Percentiles rank a stretch among this genome's conserved stretches.
These are phyloP conservation scores for Colletotrichum sp. DNA, from an alignment of 2,329 filamentous ascomycete species.

Conservation along the genomic window DNA sequence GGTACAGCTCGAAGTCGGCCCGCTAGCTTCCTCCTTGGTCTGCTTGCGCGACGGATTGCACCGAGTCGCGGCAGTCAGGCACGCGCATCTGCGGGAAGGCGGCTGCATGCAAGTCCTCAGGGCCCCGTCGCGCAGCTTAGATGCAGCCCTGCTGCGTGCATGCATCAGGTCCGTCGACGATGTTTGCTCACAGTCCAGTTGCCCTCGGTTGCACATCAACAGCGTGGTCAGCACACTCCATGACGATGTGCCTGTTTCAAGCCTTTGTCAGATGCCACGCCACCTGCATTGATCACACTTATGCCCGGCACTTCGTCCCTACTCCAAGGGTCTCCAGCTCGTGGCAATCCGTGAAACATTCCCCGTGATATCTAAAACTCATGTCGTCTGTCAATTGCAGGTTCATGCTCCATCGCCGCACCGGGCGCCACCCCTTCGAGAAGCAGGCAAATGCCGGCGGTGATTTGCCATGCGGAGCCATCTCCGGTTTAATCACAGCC, in stretches of 20 bases:
- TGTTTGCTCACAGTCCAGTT: not conserved
- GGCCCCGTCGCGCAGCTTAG: not conserved
- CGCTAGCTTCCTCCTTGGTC: not conserved
- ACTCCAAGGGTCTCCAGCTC: not conserved
- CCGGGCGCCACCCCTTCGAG: not conserved
- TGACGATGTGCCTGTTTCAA: slow-evolving; percentile 9
- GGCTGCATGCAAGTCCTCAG: not conserved
- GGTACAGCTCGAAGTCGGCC: not conserved
- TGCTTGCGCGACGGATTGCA: not conserved
- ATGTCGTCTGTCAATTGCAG: not conserved
- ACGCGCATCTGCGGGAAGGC: not conserved
- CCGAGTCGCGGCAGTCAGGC: not conserved
- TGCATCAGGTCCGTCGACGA: not conserved
- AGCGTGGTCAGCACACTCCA: not conserved
- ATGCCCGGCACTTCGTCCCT: not conserved
- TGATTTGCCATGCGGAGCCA: not conserved
- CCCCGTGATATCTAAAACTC: not conserved
- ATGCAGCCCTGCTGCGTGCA: not conserved
- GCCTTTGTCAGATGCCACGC: not conserved
- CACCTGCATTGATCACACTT: not conserved
- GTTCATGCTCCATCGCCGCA: not conserved
- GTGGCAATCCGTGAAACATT: not conserved
- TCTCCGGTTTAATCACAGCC: not conserved
- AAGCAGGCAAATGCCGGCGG: not conserved
- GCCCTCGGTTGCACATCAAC: not conserved